Evolutionary conservation across 2,329 filamentous ascomycete genomes (phyloP), one percentile per base, ranked within the genome.

Genomic region (Dactylellina cionopaga): DNA sequence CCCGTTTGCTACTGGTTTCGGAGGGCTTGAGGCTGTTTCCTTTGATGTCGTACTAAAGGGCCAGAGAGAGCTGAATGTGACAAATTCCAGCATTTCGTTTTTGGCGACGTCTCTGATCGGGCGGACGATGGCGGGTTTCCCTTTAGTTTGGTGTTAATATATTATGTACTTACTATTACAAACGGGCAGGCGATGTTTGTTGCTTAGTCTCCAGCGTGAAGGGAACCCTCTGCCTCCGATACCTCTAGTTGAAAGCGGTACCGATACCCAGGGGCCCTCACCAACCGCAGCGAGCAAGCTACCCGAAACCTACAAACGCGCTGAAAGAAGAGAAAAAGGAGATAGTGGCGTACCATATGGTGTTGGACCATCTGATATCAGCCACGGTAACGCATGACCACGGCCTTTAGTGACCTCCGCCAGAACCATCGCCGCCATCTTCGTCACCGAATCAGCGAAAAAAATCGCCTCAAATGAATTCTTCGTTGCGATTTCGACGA

Each of bases 351-450:
- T 76, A 15, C 84, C 86, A 77, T 83, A 84, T 1, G 85, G 84
- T 7, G 86, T 85, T 47, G 83, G 81, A 3, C 92, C 92, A 79
- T 98, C 95, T 54, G 88, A 87, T 13, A 93, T 86, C 76, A 91
- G 87, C 88, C 90, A 94, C 0, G 93, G 91, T 17, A 98, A 82
- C 3, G 90, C 87, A 76, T 90, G 92, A 0, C 94, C 95, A 51
- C 94, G 86, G 0, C 95, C 95, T 81, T 96, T 97, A 22, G 94
- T 92, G 1, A 94, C 92, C 81, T 95, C 92, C 5, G 92, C 85
- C 11, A 99, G 86, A 0, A 92, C 91, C 77, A 92, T 88, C 76
- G 94, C 92, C 2, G 95, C 94, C 27, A 99, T 87, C 13, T 89
- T 87, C 3, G 92, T 97, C 17, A 95, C 96, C 75, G 88, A 96